Base-by-base conservation (phyloP, 805 yeast species). In the Spathaspora sp. region DNA sequence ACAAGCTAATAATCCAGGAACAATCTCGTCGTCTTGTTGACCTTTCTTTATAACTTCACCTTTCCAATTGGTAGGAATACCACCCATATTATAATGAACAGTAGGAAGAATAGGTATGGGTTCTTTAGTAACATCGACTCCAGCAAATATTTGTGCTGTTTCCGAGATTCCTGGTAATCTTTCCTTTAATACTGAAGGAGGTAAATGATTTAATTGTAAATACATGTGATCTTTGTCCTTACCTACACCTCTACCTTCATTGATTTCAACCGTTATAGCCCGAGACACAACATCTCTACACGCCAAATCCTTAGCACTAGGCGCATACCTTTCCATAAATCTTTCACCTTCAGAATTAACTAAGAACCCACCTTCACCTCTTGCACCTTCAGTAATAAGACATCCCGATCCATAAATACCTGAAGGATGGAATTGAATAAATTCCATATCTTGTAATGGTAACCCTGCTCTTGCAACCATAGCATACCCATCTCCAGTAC, bases 361-460 rank as follows among this genome's bases (percentile, higher is more conserved):
- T 71, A 93, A 80, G 82, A 83, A 94, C 58, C 99, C 99, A 84
- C 99, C 99, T 80, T 94, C 99, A 47, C 44, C 99, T 81, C 99
- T 88, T 60, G 97, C 96, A 78, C 99, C 99, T 77, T 94, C 99
- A 52, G 99, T 94, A 72, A 94, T 94, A 78, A 93, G 79, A 80
- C 98, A 94, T 59, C 99, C 99, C 42, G 98, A 90, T 54, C 99
- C 99, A 73, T 93, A 93, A 74, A 93, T 94, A 82, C 99, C 99
- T 23, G 98, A 91, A 51, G 99, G 99, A 75, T 93, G 99, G 90
- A 93, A 93, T 78, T 93, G 99, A 56, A 93, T 92, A 68, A 93
- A 93, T 78, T 93, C 99, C 75, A 93, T 79, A 76, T 93, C 99
- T 77, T 93, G 96, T 67, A 93, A 81, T 53, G 99, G 99, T 72